phyloP scores from a whole-genome alignment of 768 basidiomycete species.

The Tulasnella calospora region DNA sequence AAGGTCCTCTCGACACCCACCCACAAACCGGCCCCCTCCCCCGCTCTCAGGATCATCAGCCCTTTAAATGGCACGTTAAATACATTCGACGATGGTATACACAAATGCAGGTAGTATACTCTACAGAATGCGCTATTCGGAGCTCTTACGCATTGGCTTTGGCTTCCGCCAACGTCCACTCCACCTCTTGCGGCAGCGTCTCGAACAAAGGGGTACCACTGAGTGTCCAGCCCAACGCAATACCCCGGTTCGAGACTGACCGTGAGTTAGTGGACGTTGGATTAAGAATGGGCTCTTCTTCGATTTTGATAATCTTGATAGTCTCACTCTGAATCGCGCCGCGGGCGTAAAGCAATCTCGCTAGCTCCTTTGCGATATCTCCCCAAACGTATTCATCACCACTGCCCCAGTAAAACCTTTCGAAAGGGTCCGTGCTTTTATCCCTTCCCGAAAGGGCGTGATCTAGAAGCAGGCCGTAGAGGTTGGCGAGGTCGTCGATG shows the following conservation, averaged over 20 bases:
- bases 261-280: constrained; percentile 29
- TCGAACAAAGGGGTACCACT: constrained; percentile 1
- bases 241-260: constrained; percentile 28
- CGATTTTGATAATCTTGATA: background rate
- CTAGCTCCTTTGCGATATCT: constrained; percentile 1
- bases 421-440: constrained; percentile 3
- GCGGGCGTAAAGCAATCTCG: constrained; percentile 7
- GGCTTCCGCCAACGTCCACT: background rate
- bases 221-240: constrained; percentile 4
- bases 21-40: no score
- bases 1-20: no score
- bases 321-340: background rate
- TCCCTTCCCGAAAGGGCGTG: constrained; percentile 16
- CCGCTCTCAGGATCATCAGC: no score
- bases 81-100: no score
- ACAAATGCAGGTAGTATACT: no score
- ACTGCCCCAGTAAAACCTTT: constrained; percentile 21
- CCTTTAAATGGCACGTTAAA: no score
- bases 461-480: constrained; percentile 23
- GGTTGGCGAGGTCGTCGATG: constrained; percentile 25
- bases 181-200: constrained; percentile 11
- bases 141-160: background rate
- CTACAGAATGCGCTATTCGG: no score
- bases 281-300: background rate
- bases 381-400: constrained; percentile 8